Evolutionary conservation across 1,284 basidiomycete species (phyloP).

Genomic region (Meira nashicola): DNA sequence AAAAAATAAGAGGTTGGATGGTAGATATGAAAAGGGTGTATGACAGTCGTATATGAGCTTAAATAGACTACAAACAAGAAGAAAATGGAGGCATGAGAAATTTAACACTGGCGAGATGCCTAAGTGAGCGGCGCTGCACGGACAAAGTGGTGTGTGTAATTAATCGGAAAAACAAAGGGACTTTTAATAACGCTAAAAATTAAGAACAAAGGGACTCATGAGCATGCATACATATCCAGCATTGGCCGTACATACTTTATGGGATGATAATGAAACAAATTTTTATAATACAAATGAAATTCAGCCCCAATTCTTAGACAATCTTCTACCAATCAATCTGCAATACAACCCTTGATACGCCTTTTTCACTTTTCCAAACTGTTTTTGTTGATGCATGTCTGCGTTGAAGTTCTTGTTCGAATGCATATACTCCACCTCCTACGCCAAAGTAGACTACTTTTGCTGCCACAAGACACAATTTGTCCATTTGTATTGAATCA

Average conservation of each 20-base stretch:
- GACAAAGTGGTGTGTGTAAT: too few species aligned
- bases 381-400: not conserved
- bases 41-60: not conserved
- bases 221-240: not conserved
- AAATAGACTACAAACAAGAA: not conserved
- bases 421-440: conserved; percentile 78
- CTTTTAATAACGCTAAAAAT: not conserved
- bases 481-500: conserved; percentile 12
- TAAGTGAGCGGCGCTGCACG: too few species aligned
- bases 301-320: too few species aligned
- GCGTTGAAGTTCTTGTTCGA: conserved; percentile 59
- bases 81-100: not conserved
- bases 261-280: not conserved
- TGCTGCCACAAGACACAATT: conserved; percentile 70
- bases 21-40: not conserved
- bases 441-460: conserved; percentile 95
- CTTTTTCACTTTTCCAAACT: conserved; percentile 1
- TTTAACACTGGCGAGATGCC: too few species aligned
- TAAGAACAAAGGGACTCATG: conserved; percentile 4
- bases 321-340: not conserved
- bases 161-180: not conserved
- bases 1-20: not conserved
- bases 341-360: conserved; percentile 5
- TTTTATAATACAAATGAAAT: not conserved
- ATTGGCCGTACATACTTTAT: too few species aligned